Evolutionary conservation across 768 basidiomycete species (phyloP).

Genomic region (Boletellus ananiceps): DNA sequence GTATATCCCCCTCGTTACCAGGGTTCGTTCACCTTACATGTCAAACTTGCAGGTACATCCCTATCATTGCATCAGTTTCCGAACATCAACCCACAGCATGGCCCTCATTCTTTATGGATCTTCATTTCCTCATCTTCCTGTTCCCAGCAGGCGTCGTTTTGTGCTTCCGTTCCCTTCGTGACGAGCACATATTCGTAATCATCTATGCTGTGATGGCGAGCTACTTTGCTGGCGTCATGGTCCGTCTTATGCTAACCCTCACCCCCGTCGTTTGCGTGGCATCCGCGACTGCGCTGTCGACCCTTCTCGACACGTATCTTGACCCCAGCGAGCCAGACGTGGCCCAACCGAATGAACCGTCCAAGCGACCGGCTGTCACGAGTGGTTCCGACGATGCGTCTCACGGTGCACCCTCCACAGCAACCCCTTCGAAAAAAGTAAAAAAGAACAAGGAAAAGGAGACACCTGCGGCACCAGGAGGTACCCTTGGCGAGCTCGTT

Average conservation of each 20-base stretch:
- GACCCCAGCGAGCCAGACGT: constrained; percentile 70
- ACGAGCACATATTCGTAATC: constrained; percentile 98
- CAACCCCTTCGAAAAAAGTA: constrained; percentile 32
- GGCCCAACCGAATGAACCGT: constrained; percentile 5
- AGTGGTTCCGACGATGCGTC: constrained; percentile 17
- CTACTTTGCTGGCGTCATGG: constrained; percentile 99
- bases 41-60: constrained; percentile 65
- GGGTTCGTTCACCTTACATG: not conserved
- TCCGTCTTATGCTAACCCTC: constrained; percentile 94
- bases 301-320: constrained; percentile 84
- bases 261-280: constrained; percentile 96
- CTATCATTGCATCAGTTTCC: constrained; percentile 97
- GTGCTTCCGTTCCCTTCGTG: constrained; percentile 90
- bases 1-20: constrained; percentile 14
- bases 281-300: constrained; percentile 86
- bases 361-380: constrained; percentile 1
- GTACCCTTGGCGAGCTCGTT: constrained; percentile 39
- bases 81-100: constrained; percentile 99
- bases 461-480: constrained; percentile 34
- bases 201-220: constrained; percentile 94
- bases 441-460: constrained; percentile 63
- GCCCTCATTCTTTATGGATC: constrained; percentile 99
- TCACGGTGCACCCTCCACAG: constrained; percentile 27
- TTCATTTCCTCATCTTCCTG: constrained; percentile 94
- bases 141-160: constrained; percentile 96